A percentile compares a stretch with the other conserved stretches of the same genome.
Evolutionary conservation across 805 yeast genomes (phyloP).

Genomic region (Lipomyces yamadae): DNA sequence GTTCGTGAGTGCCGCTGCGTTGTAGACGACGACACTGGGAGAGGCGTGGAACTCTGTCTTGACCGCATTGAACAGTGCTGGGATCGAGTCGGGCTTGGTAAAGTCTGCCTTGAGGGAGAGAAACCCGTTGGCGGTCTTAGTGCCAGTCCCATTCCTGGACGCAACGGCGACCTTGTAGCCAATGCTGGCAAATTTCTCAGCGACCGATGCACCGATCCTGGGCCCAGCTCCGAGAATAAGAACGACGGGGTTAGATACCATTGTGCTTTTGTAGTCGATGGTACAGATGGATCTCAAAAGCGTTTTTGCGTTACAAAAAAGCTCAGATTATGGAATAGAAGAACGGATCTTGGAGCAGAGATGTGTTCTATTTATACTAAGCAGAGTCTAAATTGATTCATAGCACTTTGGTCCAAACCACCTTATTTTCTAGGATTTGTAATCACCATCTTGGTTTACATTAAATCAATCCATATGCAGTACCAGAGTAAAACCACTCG

Average conservation of each 20-base stretch:
- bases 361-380: neutral
- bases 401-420: neutral
- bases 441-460: neutral
- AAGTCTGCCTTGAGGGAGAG: constrained; percentile 1
- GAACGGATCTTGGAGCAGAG: neutral
- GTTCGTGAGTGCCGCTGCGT: neutral
- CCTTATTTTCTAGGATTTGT: neutral
- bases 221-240: constrained; percentile 2
- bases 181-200: neutral
- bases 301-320: neutral
- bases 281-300: neutral
- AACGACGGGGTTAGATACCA: neutral
- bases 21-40: constrained; percentile 2
- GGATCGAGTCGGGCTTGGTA: neutral
- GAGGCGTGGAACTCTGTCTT: neutral
- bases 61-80: constrained; percentile 1
- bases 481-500: neutral
- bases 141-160: constrained; percentile 1
- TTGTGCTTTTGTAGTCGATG: neutral
- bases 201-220: neutral
- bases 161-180: neutral
- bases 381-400: neutral
- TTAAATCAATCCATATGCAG: neutral
- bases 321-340: constrained; percentile 1
- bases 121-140: neutral